A percentile compares a stretch with the other conserved stretches of the same genome.
Evolutionary conservation across 257 asterid genomes (phyloP).

Genomic region (Solanum habrochaites): DNA sequence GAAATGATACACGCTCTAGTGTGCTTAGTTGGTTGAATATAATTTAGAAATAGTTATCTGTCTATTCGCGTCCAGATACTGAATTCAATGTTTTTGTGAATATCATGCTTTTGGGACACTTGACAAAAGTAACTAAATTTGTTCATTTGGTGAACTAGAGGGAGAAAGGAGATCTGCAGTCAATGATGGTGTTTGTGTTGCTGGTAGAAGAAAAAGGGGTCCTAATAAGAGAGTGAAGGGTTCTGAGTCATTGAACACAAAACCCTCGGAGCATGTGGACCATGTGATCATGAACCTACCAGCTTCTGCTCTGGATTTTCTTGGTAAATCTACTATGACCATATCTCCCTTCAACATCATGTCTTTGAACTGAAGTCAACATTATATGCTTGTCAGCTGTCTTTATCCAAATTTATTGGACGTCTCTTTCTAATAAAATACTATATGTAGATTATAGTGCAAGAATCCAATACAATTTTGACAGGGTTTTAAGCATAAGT

Average conservation of each 20-base stretch:
- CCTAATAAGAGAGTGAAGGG: slow-evolving; percentile 37
- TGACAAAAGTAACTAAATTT: background rate
- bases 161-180: slow-evolving; percentile 34
- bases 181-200: slow-evolving; percentile 9
- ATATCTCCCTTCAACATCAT: background rate
- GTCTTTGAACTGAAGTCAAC: background rate
- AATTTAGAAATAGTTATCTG: background rate
- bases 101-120: background rate
- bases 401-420: background rate
- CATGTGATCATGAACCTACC: slow-evolving; percentile 94
- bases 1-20: background rate
- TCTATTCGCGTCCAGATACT: background rate
- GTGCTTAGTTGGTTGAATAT: background rate
- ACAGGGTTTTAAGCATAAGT: background rate
- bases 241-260: slow-evolving; percentile 32
- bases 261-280: slow-evolving; percentile 90
- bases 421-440: background rate
- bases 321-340: slow-evolving; percentile 37
- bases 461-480: background rate
- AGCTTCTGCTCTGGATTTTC: slow-evolving; percentile 82
- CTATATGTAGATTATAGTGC: background rate
- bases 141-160: slow-evolving; percentile 8
- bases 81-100: background rate
- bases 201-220: slow-evolving; percentile 39
- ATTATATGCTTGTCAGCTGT: background rate